Evolutionary conservation across 805 yeast genomes (phyloP), one percentile per base, ranked within the genome.

Genomic region (Nematodospora valgi): DNA sequence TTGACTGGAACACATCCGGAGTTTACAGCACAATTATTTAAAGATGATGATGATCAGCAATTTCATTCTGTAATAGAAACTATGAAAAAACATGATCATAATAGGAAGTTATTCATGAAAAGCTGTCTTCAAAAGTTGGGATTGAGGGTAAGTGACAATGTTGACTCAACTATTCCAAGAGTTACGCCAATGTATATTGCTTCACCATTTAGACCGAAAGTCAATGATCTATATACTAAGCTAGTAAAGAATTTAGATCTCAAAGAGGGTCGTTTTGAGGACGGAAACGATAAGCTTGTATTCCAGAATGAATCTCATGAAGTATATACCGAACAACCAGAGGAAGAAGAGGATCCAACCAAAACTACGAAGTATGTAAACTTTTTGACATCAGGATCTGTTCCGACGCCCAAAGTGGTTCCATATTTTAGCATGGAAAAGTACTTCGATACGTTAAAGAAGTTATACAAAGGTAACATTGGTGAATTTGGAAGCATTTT

Each of bases 1-100:
- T 68, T 93, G 9, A 70, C 83, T 10, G 98, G 98, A 0, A 74
- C 86, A 0, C 98, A 93, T 58, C 95, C 96, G 0, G 99, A 93
- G 58, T 88, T 80, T 52, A 67, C 78, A 2, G 82, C 87, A 0
- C 54, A 58, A 11, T 62, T 72, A 11, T 47, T 80, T 43, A 59
- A 73, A 41, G 63, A 41, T 30, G 59, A 61, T 32, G 34, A 37
- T 23, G 36, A 26, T 8, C 18, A 26, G 7, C 43, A 48, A 5
- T 11, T 11, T 11, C 37, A 47, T 0, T 11, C 11, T 12, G 43
- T 46, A 1, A 36, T 76, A 2, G 48, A 62, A 3, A 54, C 49
- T 0, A 56, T 88, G 18, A 52, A 54, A 14, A 55, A 56, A 0
- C 49, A 69, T 22, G 79, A 82, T 35, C 52, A 51, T 2, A 49